Evolutionary conservation across 768 basidiomycete genomes (phyloP).

Genomic region (Austroboletus festivus): DNA sequence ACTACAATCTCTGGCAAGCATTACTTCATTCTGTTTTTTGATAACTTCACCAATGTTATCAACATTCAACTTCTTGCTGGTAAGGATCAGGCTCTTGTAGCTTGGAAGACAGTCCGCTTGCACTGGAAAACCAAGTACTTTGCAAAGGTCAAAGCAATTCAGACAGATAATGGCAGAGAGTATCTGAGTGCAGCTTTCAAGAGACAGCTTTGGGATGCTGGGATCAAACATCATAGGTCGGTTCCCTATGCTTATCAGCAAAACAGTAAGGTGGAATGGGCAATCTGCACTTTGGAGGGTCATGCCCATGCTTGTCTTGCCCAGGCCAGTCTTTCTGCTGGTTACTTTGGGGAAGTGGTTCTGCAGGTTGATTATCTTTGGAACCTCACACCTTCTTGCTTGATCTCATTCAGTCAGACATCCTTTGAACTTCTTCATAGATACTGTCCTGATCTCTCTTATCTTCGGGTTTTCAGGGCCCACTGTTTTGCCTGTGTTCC

Average conservation of each 20-base stretch:
- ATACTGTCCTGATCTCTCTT: not conserved
- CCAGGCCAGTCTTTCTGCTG: slow-evolving; percentile 10
- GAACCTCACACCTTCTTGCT: not conserved
- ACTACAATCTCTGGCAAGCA: slow-evolving; percentile 8
- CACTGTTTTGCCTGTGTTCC: not conserved
- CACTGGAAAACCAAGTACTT: not conserved
- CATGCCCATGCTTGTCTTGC: slow-evolving; percentile 22
- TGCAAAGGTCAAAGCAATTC: not conserved
- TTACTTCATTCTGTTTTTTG: slow-evolving; percentile 16
- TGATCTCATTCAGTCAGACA: not conserved
- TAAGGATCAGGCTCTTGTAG: slow-evolving; percentile 1
- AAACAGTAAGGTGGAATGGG: slow-evolving; percentile 31
- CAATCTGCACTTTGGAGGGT: slow-evolving; percentile 27
- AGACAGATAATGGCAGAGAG: slow-evolving; percentile 6
- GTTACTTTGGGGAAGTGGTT: slow-evolving; percentile 16
- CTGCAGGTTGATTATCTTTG: not conserved
- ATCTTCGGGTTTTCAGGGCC: not conserved
- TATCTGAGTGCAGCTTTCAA: not conserved
- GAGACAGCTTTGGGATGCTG: not conserved
- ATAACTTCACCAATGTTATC: slow-evolving; percentile 8
- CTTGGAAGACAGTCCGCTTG: not conserved
- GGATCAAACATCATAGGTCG: slow-evolving; percentile 22
- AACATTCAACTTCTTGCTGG: not conserved
- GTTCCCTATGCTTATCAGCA: slow-evolving; percentile 33
- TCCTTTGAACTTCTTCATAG: slow-evolving; percentile 1